Conservation (phyloP, 352 stramenopile species). For the Pythium scleroteichum region DNA sequence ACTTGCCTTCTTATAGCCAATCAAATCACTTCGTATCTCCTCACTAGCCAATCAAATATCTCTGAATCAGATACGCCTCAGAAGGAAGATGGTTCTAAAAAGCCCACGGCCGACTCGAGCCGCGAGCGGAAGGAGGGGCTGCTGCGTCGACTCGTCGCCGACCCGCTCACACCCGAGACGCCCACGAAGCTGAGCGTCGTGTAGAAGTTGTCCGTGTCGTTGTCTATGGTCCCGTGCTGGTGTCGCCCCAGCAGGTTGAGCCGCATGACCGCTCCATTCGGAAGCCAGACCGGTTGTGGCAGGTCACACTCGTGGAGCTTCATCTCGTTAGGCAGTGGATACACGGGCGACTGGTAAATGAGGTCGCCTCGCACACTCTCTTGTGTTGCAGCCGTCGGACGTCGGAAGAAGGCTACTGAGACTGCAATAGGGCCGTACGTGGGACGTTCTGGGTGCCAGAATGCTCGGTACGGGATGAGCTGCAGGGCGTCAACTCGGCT, state of each 20-base stretch:
- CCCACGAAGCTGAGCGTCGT: slow-evolving; percentile 12
- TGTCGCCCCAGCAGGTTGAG: slow-evolving; percentile 26
- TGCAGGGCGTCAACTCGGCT: slow-evolving; percentile 50
- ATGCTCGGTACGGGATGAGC: slow-evolving; percentile 72
- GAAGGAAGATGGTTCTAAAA: slow-evolving; percentile 9
- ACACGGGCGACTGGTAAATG: slow-evolving; percentile 59
- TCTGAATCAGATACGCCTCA: slow-evolving; percentile 1
- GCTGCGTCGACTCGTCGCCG: neutral
- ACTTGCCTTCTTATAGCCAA: slow-evolving; percentile 5
- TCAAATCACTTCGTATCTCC: neutral
- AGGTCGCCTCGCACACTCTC: neutral
- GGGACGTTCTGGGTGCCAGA: slow-evolving; percentile 71
- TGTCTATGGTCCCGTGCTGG: slow-evolving; percentile 34
- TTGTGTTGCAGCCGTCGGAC: slow-evolving; percentile 3
- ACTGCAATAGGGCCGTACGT: slow-evolving; percentile 62
- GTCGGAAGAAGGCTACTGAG: slow-evolving; percentile 53
- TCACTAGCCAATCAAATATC: slow-evolving; percentile 5
- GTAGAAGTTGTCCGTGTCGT: slow-evolving; percentile 33
- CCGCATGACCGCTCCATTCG: slow-evolving; percentile 25
- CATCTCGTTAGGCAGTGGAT: slow-evolving; percentile 60
- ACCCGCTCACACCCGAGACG: neutral
- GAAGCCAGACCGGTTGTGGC: slow-evolving; percentile 46
- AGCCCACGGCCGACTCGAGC: neutral
- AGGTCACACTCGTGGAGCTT: slow-evolving; percentile 61
- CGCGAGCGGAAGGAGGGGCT: neutral